Evolutionary conservation across 352 stramenopile genomes (phyloP).

Genomic region (Pythium rhizo-oryzae): DNA sequence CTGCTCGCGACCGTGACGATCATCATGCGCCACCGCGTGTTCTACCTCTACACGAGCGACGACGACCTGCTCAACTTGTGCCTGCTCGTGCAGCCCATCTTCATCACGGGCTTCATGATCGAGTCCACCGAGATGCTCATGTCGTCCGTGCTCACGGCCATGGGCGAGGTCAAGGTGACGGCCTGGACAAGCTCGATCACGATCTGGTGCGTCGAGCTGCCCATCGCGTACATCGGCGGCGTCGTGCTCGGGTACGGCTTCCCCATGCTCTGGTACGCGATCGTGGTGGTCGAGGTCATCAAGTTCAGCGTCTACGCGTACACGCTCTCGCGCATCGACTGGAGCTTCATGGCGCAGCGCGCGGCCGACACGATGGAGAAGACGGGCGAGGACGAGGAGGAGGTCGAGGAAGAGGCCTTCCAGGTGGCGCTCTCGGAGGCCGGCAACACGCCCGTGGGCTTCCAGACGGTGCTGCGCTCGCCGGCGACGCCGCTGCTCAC

Average conservation of each 20-base stretch:
- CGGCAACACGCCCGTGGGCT: constrained; percentile 55
- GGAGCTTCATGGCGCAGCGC: constrained; percentile 41
- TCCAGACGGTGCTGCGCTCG: constrained; percentile 47
- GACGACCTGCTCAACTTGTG: constrained; percentile 48
- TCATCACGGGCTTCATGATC: constrained; percentile 49
- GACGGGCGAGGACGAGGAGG: constrained; percentile 37
- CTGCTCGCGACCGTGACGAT: constrained; percentile 44
- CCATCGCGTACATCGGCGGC: constrained; percentile 47
- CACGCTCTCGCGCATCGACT: constrained; percentile 47
- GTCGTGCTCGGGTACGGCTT: constrained; percentile 51
- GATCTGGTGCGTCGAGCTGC: constrained; percentile 55
- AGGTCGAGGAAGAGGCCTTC: constrained; percentile 35
- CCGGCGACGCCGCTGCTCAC: constrained; percentile 61
- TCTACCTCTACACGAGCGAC: constrained; percentile 54
- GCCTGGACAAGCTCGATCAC: constrained; percentile 46
- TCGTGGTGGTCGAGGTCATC: constrained; percentile 50
- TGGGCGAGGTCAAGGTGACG: constrained; percentile 53
- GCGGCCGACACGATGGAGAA: constrained; percentile 48
- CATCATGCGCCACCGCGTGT: constrained; percentile 39
- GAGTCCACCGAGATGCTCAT: constrained; percentile 58
- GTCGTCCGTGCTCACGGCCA: constrained; percentile 47
- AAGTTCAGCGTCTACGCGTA: constrained; percentile 44
- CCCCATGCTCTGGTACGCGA: constrained; percentile 46
- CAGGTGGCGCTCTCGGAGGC: constrained; percentile 43
- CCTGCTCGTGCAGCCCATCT: constrained; percentile 53